phyloP scores from a whole-genome alignment of 257 asterid species.

The Primulina tabacum region DNA sequence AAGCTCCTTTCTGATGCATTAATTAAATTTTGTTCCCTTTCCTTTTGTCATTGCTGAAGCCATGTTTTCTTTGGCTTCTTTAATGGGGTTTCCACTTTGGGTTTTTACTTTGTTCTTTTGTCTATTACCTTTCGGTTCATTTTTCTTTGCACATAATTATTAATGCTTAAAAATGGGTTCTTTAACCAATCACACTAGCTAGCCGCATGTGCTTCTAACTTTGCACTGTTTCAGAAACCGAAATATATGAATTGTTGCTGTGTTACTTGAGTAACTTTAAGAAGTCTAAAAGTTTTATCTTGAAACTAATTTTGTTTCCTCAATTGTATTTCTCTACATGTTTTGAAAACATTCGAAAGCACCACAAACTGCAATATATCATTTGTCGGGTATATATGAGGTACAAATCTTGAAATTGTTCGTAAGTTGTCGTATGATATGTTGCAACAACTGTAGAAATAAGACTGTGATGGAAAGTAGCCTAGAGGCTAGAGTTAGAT shows the following conservation, averaged over 20 bases:
- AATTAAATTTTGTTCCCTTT: conserved; percentile 17
- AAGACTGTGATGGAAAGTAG: too few species aligned
- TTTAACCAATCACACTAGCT: neutral
- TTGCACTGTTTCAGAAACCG: neutral
- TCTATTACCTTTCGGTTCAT: conserved; percentile 28
- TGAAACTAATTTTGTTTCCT: too few species aligned
- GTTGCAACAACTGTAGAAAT: too few species aligned
- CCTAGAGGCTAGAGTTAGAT: too few species aligned
- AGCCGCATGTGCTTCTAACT: neutral
- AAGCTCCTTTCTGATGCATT: conserved; percentile 39
- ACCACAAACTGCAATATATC: too few species aligned
- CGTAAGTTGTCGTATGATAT: too few species aligned
- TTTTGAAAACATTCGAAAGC: too few species aligned
- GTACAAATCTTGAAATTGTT: too few species aligned
- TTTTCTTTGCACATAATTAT: conserved; percentile 12
- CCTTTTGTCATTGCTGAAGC: conserved; percentile 34
- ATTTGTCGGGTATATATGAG: too few species aligned
- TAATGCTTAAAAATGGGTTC: conserved; percentile 5
- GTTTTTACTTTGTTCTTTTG: conserved; percentile 16
- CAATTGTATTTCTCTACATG: too few species aligned
- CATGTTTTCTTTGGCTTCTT: conserved; percentile 37
- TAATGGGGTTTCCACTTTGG: conserved; percentile 27
- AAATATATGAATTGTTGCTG: neutral
- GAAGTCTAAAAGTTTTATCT: too few species aligned
- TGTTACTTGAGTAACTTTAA: too few species aligned